Evolutionary conservation across 441 rosid species (phyloP), one percentile per base, ranked within the genome.

Genomic region (Erodium texanum): DNA sequence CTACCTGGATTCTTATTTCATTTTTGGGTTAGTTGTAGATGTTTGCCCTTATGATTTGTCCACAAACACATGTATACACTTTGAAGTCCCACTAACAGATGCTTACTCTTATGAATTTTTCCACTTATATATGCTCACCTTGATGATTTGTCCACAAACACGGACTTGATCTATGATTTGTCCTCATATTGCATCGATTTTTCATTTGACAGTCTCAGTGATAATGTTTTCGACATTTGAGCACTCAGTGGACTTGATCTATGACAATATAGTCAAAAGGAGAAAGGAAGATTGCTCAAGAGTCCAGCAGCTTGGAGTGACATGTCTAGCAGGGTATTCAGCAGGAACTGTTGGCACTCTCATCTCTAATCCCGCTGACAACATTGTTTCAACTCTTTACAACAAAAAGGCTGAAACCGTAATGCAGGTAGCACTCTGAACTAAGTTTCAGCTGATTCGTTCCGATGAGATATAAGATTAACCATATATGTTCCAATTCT

Each of bases 291-390:
- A 87, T 45, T 85, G 93, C 74, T 79, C 85, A 18, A 78, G 73
- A 71, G 66, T 77, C 69, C 88, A 85, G 78, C 90, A 88, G 76
- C 90, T 90, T 0, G 92, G 97, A 66, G 90, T 88, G 67, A 82
- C 88, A 4, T 85, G 86, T 78, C 71, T 82, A 63, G 93, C 90
- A 75, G 97, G 97, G 50, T 90, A 88, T 58, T 74, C 85, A n/a
- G 92, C 97, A 54, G 97, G 94, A 74, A 81, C 89, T 7, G 80
- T 85, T 66, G 89, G 90, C 69, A 84, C 88, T 68, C 23, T 88
- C 62, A 52, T 88, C 63, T 85, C 97, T 23, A 85, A 88, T 73
- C 97, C 97, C 1, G 92, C 97, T 19, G 90, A 88, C 82, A 89
- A 88, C 72, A 82, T 90, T 64, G 80, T 90, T 52, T 65, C 83